Base-by-base conservation (phyloP, 768 basidiomycete species). In the Lactarius hengduanensis region DNA sequence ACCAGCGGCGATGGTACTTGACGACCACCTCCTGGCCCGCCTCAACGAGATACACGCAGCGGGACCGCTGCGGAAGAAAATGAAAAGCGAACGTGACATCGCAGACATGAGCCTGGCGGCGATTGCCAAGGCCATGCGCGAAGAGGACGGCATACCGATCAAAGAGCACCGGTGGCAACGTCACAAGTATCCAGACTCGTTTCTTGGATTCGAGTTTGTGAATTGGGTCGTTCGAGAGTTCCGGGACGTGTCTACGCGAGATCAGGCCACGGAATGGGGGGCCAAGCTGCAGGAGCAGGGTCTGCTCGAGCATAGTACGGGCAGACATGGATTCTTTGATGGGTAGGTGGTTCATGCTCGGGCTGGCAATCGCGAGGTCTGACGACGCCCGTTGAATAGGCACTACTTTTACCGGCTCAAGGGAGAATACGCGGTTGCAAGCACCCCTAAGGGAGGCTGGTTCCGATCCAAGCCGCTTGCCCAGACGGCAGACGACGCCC, bases 191-290 rank as follows among this genome's bases (percentile, higher is more conserved):
- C 83, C 85, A 3, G 89, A 94, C 69, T 88, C 90, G 5, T 98
- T 98, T 75, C 92, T 88, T 11, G 96, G 96, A 1, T 88, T 86
- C 69, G 92, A 94, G 50, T 87, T 98, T 70, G 91, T 95, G 28
- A 89, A 89, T 1, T 98, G 96, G 96, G 79, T 97, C 22, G 85
- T 92, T n/a, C 84, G 91, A 38, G 91, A 95, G 75, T 98, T 95
- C 73, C 84, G 87, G 36, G 96, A 98, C 73, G 86, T 97, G 8
- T 88, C 90, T 1, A 91, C 89, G 18, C 81, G 92, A 60, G 86
- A 89, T 32, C 90, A 94, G 70, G 96, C 84, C 0, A 78, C 84
- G 20, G 91, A 94, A 67, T 90, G 87, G 85, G 96, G 92, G 6
- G 77, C 81, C 36, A 88, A 83, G 70, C 75, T 98, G 26, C 83